Conservation (phyloP, 768 basidiomycete species). For the Dacryopinax spathularia region DNA sequence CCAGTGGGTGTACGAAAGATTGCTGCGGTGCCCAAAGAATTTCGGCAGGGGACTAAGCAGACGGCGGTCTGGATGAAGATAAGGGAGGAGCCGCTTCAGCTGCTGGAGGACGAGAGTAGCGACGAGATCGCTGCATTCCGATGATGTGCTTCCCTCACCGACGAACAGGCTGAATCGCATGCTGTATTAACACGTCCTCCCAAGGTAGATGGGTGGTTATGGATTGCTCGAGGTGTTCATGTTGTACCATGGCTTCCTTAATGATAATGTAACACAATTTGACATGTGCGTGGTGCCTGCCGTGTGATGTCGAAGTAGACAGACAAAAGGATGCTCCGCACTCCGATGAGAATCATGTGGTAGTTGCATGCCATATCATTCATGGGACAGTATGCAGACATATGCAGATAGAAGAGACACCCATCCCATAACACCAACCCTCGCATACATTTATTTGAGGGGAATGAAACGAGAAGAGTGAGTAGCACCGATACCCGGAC, state of each 20-base stretch:
- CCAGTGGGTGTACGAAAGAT: not conserved
- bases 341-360: no score
- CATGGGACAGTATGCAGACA: not conserved
- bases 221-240: no score
- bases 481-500: slow-evolving; percentile 92
- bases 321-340: no score
- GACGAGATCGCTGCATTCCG: not conserved
- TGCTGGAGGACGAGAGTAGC: not conserved
- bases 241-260: no score
- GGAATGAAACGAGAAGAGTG: slow-evolving; percentile 60
- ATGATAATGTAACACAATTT: no score
- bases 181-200: no score
- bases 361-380: slow-evolving; percentile 2
- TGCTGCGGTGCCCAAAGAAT: not conserved
- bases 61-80: not conserved
- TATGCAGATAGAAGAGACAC: not conserved
- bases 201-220: no score
- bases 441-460: slow-evolving; percentile 61
- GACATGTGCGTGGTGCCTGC: no score
- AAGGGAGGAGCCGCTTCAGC: not conserved
- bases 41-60: not conserved
- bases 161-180: no score
- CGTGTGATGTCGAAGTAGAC: no score
- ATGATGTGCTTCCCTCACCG: no score
- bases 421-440: slow-evolving; percentile 3